Conservation (phyloP, 2,329 filamentous ascomycete genomes). For the Zymoseptoria tritici region DNA sequence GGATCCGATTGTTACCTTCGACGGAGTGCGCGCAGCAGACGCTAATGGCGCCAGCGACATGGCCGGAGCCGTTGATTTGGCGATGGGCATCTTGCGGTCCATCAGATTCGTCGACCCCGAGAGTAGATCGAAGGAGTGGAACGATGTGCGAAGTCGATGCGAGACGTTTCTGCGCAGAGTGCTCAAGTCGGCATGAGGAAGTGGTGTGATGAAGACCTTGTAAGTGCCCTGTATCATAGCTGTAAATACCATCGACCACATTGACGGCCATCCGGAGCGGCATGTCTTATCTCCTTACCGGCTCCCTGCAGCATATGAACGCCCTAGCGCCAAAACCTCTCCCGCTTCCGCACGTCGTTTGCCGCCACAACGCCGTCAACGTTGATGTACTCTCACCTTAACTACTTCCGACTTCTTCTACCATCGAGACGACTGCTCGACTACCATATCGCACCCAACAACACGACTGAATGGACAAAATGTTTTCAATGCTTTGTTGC, state of each 20-base stretch:
- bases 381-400: neutral
- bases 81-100: constrained; percentile 5
- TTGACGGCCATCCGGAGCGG: neutral
- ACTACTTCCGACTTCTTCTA: neutral
- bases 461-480: neutral
- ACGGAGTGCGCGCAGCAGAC: neutral
- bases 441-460: neutral
- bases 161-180: constrained; percentile 1
- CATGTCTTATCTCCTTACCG: neutral
- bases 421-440: neutral
- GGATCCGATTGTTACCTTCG: neutral
- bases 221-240: neutral
- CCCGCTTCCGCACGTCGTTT: neutral
- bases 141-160: constrained; percentile 1
- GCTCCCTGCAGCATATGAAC: neutral
- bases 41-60: neutral
- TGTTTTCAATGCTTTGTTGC: neutral
- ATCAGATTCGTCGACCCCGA: constrained; percentile 2
- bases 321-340: neutral
- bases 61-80: constrained; percentile 1
- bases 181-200: neutral
- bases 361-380: neutral
- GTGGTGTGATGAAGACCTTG: neutral
- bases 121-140: constrained; percentile 2
- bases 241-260: neutral